phyloP scores from a whole-genome alignment of 2,329 filamentous ascomycete genomes.

The Fusarium citri region DNA sequence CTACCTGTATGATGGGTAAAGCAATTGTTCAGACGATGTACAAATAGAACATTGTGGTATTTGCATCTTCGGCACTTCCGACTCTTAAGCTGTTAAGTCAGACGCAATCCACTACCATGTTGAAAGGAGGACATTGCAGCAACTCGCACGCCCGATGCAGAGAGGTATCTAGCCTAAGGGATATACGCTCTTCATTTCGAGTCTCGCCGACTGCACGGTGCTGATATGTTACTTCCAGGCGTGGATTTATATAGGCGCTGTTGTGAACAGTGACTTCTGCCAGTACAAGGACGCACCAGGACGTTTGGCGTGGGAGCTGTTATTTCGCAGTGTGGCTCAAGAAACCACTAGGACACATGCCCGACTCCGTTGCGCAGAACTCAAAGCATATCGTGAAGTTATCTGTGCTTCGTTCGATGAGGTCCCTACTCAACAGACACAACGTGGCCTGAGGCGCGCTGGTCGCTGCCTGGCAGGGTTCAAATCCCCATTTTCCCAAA shows the following conservation, averaged over 20 bases:
- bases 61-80: too few species aligned
- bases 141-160: not conserved
- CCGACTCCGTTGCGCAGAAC: not conserved
- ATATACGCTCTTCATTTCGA: not conserved
- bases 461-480: not conserved
- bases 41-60: too few species aligned
- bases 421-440: not conserved
- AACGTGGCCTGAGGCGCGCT: not conserved
- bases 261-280: not conserved
- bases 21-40: too few species aligned
- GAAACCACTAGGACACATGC: not conserved
- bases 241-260: not conserved
- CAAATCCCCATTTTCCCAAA: not conserved
- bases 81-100: accelerated
- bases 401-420: accelerated
- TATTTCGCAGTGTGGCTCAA: not conserved
- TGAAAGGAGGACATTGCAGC: not conserved
- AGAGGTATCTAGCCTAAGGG: too few species aligned
- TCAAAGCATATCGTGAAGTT: not conserved
- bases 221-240: not conserved
- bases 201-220: not conserved
- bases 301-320: not conserved
- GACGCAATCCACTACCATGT: not conserved
- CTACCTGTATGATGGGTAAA: not conserved
- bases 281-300: not conserved